Base-by-base conservation (phyloP, 768 basidiomycete genomes). In the Boletus rubropictus region DNA sequence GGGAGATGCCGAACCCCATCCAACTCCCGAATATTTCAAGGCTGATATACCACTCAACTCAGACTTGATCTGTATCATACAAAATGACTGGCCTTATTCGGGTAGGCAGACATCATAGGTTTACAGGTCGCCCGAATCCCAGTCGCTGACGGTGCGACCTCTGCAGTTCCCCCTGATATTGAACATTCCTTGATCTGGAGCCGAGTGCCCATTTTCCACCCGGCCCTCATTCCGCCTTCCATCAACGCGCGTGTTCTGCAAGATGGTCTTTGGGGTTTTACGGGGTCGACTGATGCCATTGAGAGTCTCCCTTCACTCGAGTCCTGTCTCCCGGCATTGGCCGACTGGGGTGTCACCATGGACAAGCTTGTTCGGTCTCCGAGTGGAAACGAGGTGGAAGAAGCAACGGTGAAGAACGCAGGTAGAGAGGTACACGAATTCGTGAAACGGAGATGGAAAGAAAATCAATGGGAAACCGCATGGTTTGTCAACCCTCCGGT, bases 401-500 rank as follows among this genome's bases (percentile, higher is more conserved):
- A 78, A 32, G 59, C 49, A 15, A 65, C 79, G 47, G 71, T 85
- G 9, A 61, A 61, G 39, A 61, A 60, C 37, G 82, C 79, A 5
- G 81, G 81, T 6, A 61, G 54, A 35, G 81, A 86, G 52, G 78
- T 89, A 35, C 71, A 77, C 28, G 65, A 64, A 40, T 91, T 84
- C 62, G 77, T 93, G 11, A 72, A 67, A 61, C 72, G 70, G 39
- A 69, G 79, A 39, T 92, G 90, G 90, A 55, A 59, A 15, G 86
- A 89, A 58, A 62, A 58, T 5, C 75, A 77, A n/a, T 93, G 87
- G 89, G 90, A 93, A 67, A 89, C 88, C 0, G 87, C 86, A 2
- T 93, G 90, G 90, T 91, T 91, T 58, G 84, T 89, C 35, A 92
- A 92, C 59, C 89, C 89, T 35, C 86, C 83, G 41, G 89, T 92